Conservation (phyloP, 2,329 filamentous ascomycete genomes). For the Elsinoe necatrix region DNA sequence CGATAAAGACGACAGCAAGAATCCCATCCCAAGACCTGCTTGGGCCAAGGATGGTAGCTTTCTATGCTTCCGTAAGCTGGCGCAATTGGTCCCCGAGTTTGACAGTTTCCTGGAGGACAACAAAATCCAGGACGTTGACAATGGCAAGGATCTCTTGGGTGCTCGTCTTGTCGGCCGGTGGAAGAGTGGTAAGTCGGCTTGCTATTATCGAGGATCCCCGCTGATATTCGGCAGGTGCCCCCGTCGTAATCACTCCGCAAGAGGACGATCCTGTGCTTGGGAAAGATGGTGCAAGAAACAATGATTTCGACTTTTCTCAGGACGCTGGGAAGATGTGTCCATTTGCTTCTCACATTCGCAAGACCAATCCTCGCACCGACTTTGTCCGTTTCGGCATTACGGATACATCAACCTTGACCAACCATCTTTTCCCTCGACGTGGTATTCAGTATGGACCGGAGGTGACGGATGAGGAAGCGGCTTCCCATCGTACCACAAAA, state of each 20-base stretch:
- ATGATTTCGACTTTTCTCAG: constrained; percentile 34
- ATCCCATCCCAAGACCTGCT: constrained; percentile 20
- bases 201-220: background rate
- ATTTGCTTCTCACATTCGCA: constrained; percentile 41
- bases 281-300: constrained; percentile 18
- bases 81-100: constrained; percentile 40
- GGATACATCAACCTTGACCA: constrained; percentile 28
- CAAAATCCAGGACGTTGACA: constrained; percentile 20
- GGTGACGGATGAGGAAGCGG: constrained; percentile 30
- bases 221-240: constrained; percentile 25
- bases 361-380: constrained; percentile 39
- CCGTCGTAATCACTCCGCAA: constrained; percentile 20
- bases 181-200: constrained; percentile 27
- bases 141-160: constrained; percentile 30
- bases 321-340: constrained; percentile 34
- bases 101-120: constrained; percentile 29
- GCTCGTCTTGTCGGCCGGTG: constrained; percentile 39
- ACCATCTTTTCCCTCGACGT: constrained; percentile 27
- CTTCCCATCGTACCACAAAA: constrained; percentile 23
- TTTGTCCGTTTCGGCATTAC: constrained; percentile 19
- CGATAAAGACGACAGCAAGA: constrained; percentile 23
- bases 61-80: constrained; percentile 37
- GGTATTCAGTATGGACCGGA: constrained; percentile 39
- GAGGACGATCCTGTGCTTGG: constrained; percentile 27
- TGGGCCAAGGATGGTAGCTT: constrained; percentile 42